phyloP scores from a whole-genome alignment of 1,139 yeast species.

The Hyphopichia burtonii region DNA sequence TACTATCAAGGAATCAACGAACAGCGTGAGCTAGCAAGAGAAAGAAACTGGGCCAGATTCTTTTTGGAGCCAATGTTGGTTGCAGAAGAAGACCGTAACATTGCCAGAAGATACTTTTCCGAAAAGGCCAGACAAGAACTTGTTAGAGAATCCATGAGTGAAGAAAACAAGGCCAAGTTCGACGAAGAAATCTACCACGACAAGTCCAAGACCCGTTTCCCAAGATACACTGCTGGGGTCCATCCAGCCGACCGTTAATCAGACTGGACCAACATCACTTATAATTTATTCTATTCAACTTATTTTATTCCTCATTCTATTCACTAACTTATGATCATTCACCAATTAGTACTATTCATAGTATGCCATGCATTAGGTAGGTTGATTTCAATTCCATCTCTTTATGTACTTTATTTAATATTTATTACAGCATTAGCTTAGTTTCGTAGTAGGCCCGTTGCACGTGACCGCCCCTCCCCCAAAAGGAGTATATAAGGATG shows the following conservation, averaged over 20 bases:
- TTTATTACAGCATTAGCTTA: no score
- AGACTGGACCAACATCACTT: not conserved
- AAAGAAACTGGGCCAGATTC: slow-evolving; percentile 75
- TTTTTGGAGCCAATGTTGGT: slow-evolving; percentile 70
- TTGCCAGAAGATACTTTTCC: slow-evolving; percentile 69
- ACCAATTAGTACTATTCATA: no score
- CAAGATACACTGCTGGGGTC: slow-evolving; percentile 43
- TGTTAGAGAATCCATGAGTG: slow-evolving; percentile 44
- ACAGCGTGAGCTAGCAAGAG: slow-evolving; percentile 74
- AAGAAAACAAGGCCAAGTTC: slow-evolving; percentile 39
- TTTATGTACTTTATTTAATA: no score
- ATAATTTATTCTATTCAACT: no score
- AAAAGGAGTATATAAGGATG: no score
- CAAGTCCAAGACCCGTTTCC: slow-evolving; percentile 47
- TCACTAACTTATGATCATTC: no score
- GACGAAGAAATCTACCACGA: slow-evolving; percentile 47
- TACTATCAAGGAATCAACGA: slow-evolving; percentile 70
- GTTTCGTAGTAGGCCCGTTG: not conserved
- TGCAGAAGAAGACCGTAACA: slow-evolving; percentile 82
- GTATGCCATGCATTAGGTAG: not conserved
- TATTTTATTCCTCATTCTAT: no score
- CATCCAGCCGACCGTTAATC: slow-evolving; percentile 34
- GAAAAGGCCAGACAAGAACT: slow-evolving; percentile 67
- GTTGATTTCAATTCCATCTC: no score
- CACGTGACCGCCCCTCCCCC: no score